Base-by-base conservation (phyloP, 2,329 filamentous ascomycete genomes). In the Aspergillus felis region DNA sequence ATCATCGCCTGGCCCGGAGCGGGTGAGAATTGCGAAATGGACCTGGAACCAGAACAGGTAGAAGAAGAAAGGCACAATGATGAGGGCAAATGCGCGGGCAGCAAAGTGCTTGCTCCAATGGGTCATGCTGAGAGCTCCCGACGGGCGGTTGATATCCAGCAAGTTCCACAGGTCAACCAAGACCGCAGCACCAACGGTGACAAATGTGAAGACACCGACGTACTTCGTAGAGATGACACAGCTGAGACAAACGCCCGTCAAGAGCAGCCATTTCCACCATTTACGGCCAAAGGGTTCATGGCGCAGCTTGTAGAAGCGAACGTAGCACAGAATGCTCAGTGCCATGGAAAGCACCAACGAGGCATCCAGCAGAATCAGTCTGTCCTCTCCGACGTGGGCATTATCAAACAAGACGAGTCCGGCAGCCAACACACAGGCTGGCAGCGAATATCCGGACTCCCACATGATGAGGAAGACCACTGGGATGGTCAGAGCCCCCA, bases 11-110 rank as follows among this genome's bases (percentile, higher is more conserved):
- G 94, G 93, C 38, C 94, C 94, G 53, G 94, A 97, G 59, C 88
- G 84, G 64, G 80, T 88, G 61, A 99, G 83, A 67, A 99, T 91
- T 48, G 91, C 83, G 75, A 99, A 99, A 79, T 99, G 94, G 29
- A 99, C 92, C 82, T 99, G 94, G 87, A 99, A 99, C 94, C 94
- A 99, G 83, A 99, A 97, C 50, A 99, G 85, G 77, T 99, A 99
- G 78, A 99, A 95, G 70, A 97, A 82, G 82, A 99, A 97, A 14
- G 94, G 94, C 65, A 97, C 85, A 64, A 96, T 74, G 66, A 97
- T 91, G 56, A 99, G 81, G 14, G 90, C 92, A 62, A 95, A 80
- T n/a, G 87, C 85, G 53, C 94, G 90, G 61, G 94, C 94, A 42
- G 80, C 84, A 72, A 99, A 95, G 77, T 99, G 94, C 79, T 95